Conservation (phyloP, 805 yeast species). For the Zygotorulaspora danielsina region DNA sequence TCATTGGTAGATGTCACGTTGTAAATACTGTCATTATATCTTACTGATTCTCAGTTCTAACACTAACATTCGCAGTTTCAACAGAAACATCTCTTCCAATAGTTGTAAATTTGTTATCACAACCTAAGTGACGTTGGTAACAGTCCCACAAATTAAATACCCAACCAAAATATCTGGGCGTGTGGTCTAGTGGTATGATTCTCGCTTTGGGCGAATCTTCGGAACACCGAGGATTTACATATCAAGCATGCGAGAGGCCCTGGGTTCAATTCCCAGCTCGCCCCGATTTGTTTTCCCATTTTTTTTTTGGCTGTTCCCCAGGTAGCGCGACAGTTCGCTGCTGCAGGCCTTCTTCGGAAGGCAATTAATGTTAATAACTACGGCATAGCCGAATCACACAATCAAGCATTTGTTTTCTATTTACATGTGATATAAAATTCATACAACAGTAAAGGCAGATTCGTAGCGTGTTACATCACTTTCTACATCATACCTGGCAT, state of each 20-base stretch:
- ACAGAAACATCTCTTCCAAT: too few relatives aligned
- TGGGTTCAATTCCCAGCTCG: constrained; percentile 51
- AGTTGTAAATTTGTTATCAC: too few relatives aligned
- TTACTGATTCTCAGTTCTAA: too few relatives aligned
- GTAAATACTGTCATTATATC: too few relatives aligned
- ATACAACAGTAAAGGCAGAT: constrained; percentile 3
- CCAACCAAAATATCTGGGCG: too few relatives aligned
- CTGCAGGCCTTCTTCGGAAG: not conserved
- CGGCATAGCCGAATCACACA: not conserved
- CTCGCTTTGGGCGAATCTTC: constrained; percentile 31
- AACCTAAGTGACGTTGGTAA: too few relatives aligned
- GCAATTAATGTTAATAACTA: not conserved
- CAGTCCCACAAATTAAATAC: too few relatives aligned
- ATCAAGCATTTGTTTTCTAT: constrained; percentile 1
- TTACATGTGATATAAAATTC: constrained; percentile 10
- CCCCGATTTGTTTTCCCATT: constrained; percentile 20
- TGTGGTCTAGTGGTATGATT: constrained; percentile 36
- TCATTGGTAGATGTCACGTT: too few relatives aligned
- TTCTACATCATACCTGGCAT: constrained; percentile 55
- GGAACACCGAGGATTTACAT: constrained; percentile 11
- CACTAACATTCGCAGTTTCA: too few relatives aligned
- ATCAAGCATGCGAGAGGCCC: constrained; percentile 47
- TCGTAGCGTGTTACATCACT: not conserved
- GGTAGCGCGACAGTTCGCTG: too few relatives aligned
- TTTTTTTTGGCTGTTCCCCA: not conserved